A percentile compares a stretch with the other conserved stretches of the same genome.
phyloP scores from a whole-genome alignment of 1,284 basidiomycete genomes.

The Ceratobasidium sp. region DNA sequence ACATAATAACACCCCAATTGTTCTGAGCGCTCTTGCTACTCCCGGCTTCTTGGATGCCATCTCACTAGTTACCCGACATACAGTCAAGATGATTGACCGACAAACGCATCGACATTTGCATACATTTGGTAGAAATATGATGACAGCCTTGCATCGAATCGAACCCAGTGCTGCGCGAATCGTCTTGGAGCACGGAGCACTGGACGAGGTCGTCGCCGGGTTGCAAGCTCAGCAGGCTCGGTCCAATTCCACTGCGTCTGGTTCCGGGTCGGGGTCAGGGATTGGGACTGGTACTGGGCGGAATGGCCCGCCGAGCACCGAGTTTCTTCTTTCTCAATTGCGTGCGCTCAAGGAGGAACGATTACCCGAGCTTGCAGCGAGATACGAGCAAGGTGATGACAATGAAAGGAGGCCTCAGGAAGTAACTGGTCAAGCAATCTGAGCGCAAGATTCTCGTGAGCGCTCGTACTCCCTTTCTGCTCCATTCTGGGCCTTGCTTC shows the following conservation, averaged over 20 bases:
- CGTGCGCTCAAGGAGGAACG: conserved; percentile 13
- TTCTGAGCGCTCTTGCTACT: not conserved
- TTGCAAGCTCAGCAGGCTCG: conserved; percentile 15
- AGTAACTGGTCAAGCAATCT: conserved; percentile 4
- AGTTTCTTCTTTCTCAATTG: conserved; percentile 14
- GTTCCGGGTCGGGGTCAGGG: not conserved
- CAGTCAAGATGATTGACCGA: conserved; percentile 7
- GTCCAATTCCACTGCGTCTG: conserved; percentile 10
- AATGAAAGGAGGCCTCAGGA: not conserved
- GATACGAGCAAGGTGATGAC: not conserved
- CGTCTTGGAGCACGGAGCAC: conserved; percentile 30
- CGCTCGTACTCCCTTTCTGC: not conserved
- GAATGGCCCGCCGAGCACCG: conserved; percentile 4
- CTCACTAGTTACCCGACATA: conserved; percentile 24
- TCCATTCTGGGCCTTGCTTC: not conserved
- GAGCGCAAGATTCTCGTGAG: not conserved
- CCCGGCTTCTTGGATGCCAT: conserved; percentile 35
- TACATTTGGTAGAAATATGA: conserved; percentile 35
- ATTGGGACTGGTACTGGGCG: not conserved
- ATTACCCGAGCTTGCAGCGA: not conserved
- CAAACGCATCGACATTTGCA: conserved; percentile 33
- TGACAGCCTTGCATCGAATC: conserved; percentile 7
- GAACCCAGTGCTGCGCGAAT: conserved; percentile 18
- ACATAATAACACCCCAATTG: not conserved
- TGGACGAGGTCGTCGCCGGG: conserved; percentile 29